A percentile compares a stretch with the other conserved stretches of the same genome.
Conservation (phyloP, 2,329 filamentous ascomycete species). For the Trichoderma breve region DNA sequence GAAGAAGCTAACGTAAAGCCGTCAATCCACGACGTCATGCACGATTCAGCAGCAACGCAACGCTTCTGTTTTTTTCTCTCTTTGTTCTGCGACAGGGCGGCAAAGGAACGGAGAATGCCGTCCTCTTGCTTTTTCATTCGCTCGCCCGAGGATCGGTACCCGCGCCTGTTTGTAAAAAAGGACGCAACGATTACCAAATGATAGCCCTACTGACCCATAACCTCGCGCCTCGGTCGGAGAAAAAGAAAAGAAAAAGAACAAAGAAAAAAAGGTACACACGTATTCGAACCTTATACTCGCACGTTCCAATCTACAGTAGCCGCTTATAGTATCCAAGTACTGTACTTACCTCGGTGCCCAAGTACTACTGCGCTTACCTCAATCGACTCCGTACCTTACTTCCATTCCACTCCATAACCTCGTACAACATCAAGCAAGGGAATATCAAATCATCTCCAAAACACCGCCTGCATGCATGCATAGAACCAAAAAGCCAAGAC, state of each 20-base stretch:
- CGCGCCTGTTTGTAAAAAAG: not conserved
- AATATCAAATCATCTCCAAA: not conserved
- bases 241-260: not conserved
- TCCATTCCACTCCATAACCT: not conserved
- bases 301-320: not conserved
- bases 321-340: no score
- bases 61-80: not conserved
- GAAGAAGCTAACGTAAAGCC: not conserved
- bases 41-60: not conserved
- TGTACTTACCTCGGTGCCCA: not conserved
- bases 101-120: not conserved
- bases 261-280: not conserved
- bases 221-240: not conserved
- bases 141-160: not conserved
- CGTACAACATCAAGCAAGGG: not conserved
- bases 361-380: not conserved
- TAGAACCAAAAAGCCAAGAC: not conserved
- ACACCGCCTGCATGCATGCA: not conserved
- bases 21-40: slow-evolving; percentile 7
- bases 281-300: not conserved
- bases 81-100: not conserved
- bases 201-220: not conserved
- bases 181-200: not conserved
- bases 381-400: not conserved
- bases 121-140: not conserved